These are phyloP conservation scores for Hypoxylon crocopeplum DNA, from an alignment of 495 filamentous ascomycete species.

Conservation along the genomic window DNA sequence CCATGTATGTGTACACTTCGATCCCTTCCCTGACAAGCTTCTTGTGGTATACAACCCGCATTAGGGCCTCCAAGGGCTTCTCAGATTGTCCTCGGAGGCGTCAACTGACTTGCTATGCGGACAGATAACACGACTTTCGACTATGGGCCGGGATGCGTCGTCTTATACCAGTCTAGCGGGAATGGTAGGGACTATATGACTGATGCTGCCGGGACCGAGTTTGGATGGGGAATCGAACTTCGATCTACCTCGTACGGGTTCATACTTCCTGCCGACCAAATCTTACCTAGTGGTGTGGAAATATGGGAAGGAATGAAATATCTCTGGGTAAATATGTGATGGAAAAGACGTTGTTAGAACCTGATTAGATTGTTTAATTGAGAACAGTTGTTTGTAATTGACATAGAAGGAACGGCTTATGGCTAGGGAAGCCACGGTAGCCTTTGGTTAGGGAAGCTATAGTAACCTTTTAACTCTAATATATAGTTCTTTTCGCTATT, in stretches of 20 bases:
- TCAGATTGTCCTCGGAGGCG: constrained; percentile 6
- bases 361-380: too few relatives aligned
- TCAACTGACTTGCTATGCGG: not conserved
- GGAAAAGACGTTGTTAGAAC: too few relatives aligned
- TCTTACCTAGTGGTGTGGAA: constrained; percentile 59
- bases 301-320: constrained; percentile 63
- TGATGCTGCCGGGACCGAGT: constrained; percentile 58
- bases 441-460: too few relatives aligned
- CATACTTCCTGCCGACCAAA: constrained; percentile 62
- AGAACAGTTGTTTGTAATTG: too few relatives aligned
- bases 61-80: too few relatives aligned
- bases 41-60: too few relatives aligned
- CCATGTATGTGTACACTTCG: constrained; percentile 26
- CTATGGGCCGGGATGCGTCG: constrained; percentile 63
- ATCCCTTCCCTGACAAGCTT: too few relatives aligned
- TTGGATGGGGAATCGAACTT: constrained; percentile 63
- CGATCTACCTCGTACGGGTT: constrained; percentile 58
- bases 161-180: constrained; percentile 66
- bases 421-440: too few relatives aligned
- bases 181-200: constrained; percentile 61
- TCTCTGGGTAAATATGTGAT: constrained; percentile 53
- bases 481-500: too few relatives aligned
- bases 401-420: too few relatives aligned
- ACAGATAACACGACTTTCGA: constrained; percentile 53
- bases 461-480: too few relatives aligned